phyloP scores from a whole-genome alignment of 495 filamentous ascomycete species.

The Penicillium salamii region DNA sequence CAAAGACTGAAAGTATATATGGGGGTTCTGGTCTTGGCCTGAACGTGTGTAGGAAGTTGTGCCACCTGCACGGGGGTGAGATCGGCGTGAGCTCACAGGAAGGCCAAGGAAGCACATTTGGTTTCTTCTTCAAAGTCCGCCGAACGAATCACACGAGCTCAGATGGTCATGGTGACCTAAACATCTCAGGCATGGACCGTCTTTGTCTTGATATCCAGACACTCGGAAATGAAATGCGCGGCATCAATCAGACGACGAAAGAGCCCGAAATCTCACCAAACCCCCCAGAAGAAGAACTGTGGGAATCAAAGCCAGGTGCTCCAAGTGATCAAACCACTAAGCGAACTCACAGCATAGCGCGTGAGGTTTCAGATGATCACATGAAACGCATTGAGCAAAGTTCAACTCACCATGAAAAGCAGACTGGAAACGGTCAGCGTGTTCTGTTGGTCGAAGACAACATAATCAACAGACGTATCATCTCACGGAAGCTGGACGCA shows the following conservation, averaged over 20 bases:
- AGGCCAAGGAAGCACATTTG: constrained; percentile 76
- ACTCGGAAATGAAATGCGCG: constrained; percentile 14
- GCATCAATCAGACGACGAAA: constrained; percentile 6
- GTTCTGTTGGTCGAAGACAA: constrained; percentile 86
- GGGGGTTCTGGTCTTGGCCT: constrained; percentile 81
- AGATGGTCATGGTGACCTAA: constrained; percentile 19
- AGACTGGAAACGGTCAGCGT: constrained; percentile 7
- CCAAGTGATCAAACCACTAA: constrained; percentile 1
- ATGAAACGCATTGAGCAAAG: background rate
- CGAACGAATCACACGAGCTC: constrained; percentile 28
- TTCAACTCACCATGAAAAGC: background rate
- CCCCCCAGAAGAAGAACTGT: constrained; percentile 2
- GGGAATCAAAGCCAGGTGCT: background rate
- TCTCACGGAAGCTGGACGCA: constrained; percentile 60
- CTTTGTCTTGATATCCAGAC: constrained; percentile 21
- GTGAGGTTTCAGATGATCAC: background rate
- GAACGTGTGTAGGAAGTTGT: constrained; percentile 75
- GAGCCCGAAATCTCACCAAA: constrained; percentile 4
- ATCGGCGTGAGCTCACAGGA: constrained; percentile 74
- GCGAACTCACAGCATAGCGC: constrained; percentile 4
- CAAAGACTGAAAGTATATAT: constrained; percentile 75
- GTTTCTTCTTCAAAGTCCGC: constrained; percentile 72
- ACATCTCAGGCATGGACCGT: constrained; percentile 15
- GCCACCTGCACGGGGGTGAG: constrained; percentile 79
- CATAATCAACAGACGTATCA: constrained; percentile 69